Evolutionary conservation across 179 eudicot genomes (phyloP).

Genomic region (Sideroxylon spinosum): DNA sequence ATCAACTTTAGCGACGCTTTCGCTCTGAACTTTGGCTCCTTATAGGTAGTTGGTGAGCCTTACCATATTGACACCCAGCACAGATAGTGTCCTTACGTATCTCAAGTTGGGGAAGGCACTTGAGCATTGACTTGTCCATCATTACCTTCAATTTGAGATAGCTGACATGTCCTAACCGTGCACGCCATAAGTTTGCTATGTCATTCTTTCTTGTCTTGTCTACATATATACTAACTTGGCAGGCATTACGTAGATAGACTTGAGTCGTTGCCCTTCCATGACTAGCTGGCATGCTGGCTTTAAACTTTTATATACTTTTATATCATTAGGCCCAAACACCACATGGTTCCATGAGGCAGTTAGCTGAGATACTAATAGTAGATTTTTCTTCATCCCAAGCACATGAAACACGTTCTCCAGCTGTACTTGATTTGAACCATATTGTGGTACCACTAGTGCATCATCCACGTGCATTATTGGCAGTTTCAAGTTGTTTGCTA

Average conservation of each 20-base stretch:
- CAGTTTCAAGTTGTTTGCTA: neutral
- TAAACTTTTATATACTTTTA: neutral
- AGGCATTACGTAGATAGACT: constrained; percentile 3
- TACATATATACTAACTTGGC: constrained; percentile 3
- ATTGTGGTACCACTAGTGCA: neutral
- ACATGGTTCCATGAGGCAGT: neutral
- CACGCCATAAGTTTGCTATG: neutral
- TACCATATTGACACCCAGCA: constrained; percentile 6
- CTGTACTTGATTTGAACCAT: neutral
- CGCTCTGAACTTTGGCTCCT: constrained; percentile 2
- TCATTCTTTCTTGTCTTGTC: constrained; percentile 6
- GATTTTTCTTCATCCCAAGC: neutral
- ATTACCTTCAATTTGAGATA: neutral
- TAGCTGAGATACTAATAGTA: neutral
- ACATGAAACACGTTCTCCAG: neutral
- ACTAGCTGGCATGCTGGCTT: neutral
- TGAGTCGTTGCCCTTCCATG: neutral
- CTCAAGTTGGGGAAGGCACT: neutral
- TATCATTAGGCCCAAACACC: neutral
- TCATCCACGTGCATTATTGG: neutral
- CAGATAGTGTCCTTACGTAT: neutral
- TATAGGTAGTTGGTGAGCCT: neutral
- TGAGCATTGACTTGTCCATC: neutral
- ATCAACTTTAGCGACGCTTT: neutral
- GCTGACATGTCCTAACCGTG: constrained; percentile 8